phyloP scores from a whole-genome alignment of 2,329 filamentous ascomycete genomes.

The Fusarium sp. region DNA sequence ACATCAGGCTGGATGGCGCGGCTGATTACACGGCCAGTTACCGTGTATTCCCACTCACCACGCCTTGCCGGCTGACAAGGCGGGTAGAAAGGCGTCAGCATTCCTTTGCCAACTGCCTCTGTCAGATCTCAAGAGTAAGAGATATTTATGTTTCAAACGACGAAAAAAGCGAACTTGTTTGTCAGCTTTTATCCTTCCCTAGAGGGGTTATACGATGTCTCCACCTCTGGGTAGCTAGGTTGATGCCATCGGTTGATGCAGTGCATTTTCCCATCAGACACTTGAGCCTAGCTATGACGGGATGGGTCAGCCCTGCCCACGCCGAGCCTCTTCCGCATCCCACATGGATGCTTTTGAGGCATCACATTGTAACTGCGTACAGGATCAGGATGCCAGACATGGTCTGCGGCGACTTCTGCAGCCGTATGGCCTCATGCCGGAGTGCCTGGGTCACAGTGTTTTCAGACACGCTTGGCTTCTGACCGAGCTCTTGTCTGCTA shows the following conservation, averaged over 20 bases:
- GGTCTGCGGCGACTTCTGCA: conserved; percentile 31
- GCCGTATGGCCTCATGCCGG: conserved; percentile 31
- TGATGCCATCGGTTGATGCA: conserved; percentile 13
- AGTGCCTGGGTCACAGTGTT: conserved; percentile 22
- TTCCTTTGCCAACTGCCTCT: conserved; percentile 2
- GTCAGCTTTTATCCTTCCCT: conserved; percentile 5
- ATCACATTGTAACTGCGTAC: conserved; percentile 7
- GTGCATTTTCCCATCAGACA: conserved; percentile 4
- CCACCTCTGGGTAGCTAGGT: conserved; percentile 5
- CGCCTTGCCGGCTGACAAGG: conserved; percentile 14
- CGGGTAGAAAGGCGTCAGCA: conserved; percentile 7
- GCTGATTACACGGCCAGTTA: neutral
- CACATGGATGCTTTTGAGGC: conserved; percentile 17
- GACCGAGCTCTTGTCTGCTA: conserved; percentile 18
- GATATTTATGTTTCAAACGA: neutral
- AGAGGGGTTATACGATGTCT: conserved; percentile 16
- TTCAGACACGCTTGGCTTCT: conserved; percentile 25
- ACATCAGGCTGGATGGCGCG: conserved; percentile 7
- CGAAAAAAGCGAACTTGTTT: neutral
- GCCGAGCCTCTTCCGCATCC: conserved; percentile 22
- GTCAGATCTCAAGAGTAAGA: neutral
- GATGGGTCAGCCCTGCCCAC: conserved; percentile 27
- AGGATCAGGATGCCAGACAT: conserved; percentile 26
- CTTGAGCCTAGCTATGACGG: neutral
- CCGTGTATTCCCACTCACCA: conserved; percentile 1